phyloP scores from a whole-genome alignment of 495 filamentous ascomycete genomes.

The Penicillium goetzii region DNA sequence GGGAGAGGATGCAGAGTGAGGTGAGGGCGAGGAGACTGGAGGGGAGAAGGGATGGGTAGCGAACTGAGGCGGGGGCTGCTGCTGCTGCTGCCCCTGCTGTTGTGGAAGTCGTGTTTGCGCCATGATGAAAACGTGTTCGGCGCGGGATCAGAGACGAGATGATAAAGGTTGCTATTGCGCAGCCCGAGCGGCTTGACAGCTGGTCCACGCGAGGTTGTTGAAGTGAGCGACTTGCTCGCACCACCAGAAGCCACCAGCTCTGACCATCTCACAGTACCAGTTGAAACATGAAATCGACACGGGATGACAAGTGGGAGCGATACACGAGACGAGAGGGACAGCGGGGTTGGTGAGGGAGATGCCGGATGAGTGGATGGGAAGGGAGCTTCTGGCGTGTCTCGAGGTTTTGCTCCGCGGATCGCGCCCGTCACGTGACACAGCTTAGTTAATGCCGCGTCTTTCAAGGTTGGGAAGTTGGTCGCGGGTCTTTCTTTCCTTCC shows the following conservation, averaged over 20 bases:
- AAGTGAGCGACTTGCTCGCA: constrained; percentile 51
- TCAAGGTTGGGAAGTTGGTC: constrained; percentile 5
- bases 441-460: constrained; percentile 25
- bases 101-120: constrained; percentile 60
- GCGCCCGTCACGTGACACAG: constrained; percentile 28
- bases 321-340: constrained; percentile 20
- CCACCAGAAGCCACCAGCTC: constrained; percentile 44
- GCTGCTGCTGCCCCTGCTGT: constrained; percentile 31
- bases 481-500: background rate
- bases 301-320: background rate
- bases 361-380: constrained; percentile 18
- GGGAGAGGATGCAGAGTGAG: constrained; percentile 41
- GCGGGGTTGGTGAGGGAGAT: constrained; percentile 13
- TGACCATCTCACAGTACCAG: constrained; percentile 49
- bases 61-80: constrained; percentile 48
- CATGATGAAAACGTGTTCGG: constrained; percentile 50
- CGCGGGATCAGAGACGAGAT: constrained; percentile 6
- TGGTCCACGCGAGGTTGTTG: constrained; percentile 43
- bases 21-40: constrained; percentile 57
- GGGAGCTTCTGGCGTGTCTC: constrained; percentile 27
- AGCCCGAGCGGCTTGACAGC: constrained; percentile 31
- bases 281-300: constrained; percentile 30
- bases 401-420: constrained; percentile 38
- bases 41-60: constrained; percentile 57
- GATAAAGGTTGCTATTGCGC: constrained; percentile 20